Conservation (phyloP, 805 yeast species). For the Ogataea thermomethanolica region DNA sequence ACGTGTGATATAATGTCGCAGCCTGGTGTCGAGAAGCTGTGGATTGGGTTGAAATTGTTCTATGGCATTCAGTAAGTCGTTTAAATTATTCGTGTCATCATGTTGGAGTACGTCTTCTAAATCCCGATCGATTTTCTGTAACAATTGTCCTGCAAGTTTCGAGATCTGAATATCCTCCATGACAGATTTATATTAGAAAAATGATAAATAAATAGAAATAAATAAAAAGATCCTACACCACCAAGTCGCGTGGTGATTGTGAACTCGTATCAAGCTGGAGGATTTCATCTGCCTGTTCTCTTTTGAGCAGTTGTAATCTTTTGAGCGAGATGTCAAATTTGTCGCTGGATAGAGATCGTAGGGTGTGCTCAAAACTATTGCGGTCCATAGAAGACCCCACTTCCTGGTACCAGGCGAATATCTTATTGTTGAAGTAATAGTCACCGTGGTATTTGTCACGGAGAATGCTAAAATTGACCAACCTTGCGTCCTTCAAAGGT, state of each 20-base stretch:
- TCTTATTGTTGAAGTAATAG: no score
- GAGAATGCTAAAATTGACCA: conserved; percentile 8
- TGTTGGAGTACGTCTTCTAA: neutral
- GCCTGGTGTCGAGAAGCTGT: conserved; percentile 42
- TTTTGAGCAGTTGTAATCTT: no score
- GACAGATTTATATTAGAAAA: neutral
- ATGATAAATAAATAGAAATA: neutral
- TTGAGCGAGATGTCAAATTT: no score
- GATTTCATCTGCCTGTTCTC: no score
- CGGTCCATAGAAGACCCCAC: no score
- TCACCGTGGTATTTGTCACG: conserved; percentile 14
- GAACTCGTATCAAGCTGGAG: no score
- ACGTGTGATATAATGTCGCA: conserved; percentile 33
- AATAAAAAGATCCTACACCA: neutral
- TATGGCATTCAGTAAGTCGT: conserved; percentile 26
- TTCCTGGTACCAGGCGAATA: no score
- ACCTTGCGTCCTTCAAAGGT: neutral
- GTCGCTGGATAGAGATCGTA: no score
- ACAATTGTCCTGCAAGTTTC: conserved; percentile 1
- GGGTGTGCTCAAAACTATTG: no score
- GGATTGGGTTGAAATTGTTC: conserved; percentile 55
- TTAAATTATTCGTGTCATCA: neutral
- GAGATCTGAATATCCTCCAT: conserved; percentile 11
- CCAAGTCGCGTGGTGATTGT: neutral
- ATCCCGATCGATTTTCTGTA: conserved; percentile 4